A percentile compares a stretch with the other conserved stretches of the same genome.
Evolutionary conservation across 768 basidiomycete species (phyloP).

Genomic region (Pluteus cervinus): DNA sequence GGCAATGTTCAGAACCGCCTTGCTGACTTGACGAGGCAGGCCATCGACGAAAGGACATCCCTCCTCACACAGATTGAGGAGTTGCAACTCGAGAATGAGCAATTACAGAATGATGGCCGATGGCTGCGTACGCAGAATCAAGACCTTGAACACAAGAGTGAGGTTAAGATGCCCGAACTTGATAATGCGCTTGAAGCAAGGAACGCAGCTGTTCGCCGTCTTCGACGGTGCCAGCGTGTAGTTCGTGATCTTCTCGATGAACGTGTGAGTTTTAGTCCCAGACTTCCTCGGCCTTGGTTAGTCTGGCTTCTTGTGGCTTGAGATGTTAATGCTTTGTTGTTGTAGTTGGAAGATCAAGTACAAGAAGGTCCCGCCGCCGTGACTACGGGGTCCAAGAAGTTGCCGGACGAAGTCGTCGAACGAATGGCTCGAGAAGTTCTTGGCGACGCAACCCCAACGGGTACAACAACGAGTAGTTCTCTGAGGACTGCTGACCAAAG

Average conservation of each 20-base stretch:
- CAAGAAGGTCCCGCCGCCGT: too few relatives aligned
- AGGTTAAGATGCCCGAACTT: conserved; percentile 20
- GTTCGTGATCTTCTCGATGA: conserved; percentile 37
- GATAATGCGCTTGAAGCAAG: conserved; percentile 26
- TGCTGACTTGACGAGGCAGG: conserved; percentile 3
- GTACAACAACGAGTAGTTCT: too few relatives aligned
- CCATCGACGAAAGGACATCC: conserved; percentile 8
- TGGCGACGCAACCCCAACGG: too few relatives aligned
- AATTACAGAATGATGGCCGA: conserved; percentile 19
- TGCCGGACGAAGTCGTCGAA: too few relatives aligned
- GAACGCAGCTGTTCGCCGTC: conserved; percentile 22
- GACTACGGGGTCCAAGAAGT: too few relatives aligned
- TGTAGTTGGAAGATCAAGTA: too few relatives aligned
- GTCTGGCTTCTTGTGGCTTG: too few relatives aligned
- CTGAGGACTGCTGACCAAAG: too few relatives aligned
- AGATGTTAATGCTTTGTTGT: too few relatives aligned
- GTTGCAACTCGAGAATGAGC: conserved; percentile 26
- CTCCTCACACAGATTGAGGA: conserved; percentile 25
- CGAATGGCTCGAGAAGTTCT: too few relatives aligned
- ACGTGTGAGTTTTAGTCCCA: conserved; percentile 1
- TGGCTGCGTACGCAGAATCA: conserved; percentile 24
- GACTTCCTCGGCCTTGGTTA: too few relatives aligned
- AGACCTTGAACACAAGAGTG: conserved; percentile 24
- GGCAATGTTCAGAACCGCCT: conserved; percentile 12
- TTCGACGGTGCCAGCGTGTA: conserved; percentile 32